Percentiles rank a stretch among this genome's conserved stretches.
These are phyloP conservation scores for Porodaedalea pini DNA, from an alignment of 1,284 basidiomycete species.

Conservation along the genomic window DNA sequence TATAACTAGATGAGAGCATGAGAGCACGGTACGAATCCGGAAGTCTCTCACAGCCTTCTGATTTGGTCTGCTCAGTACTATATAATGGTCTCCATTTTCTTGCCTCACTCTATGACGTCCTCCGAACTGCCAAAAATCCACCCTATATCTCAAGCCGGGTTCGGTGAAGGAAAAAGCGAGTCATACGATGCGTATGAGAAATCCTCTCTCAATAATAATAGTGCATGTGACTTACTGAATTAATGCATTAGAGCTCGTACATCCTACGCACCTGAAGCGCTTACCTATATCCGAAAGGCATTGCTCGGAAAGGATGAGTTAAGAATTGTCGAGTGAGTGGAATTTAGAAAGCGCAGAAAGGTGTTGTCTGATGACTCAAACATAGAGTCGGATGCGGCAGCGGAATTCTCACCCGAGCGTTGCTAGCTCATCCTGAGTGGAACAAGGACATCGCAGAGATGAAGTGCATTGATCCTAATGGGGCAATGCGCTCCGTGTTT, in stretches of 20 bases:
- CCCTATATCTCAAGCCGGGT: conserved; percentile 26
- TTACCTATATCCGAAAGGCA: conserved; percentile 52
- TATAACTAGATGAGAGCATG: no score
- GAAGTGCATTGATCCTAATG: conserved; percentile 67
- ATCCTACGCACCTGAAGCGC: conserved; percentile 58
- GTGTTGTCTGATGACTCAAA: neutral
- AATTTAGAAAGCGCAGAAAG: no score
- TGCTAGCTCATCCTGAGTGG: conserved; percentile 61
- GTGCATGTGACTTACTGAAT: neutral
- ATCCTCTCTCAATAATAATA: neutral
- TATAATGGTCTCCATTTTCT: neutral
- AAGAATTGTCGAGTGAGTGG: conserved; percentile 69
- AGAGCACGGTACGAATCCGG: no score
- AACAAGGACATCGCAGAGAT: conserved; percentile 44
- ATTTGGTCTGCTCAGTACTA: neutral
- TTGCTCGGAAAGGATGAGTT: conserved; percentile 38
- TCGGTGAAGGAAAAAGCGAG: conserved; percentile 29
- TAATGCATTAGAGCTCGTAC: conserved; percentile 53
- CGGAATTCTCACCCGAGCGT: conserved; percentile 74
- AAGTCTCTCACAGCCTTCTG: no score
- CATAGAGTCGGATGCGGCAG: conserved; percentile 44
- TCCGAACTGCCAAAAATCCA: conserved; percentile 22
- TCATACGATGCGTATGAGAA: conserved; percentile 27
- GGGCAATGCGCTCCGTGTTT: conserved; percentile 67
- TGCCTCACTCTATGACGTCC: neutral